These are phyloP conservation scores for Euryodendron excelsum DNA, from an alignment of 148 eudicot species.

Conservation along the genomic window DNA sequence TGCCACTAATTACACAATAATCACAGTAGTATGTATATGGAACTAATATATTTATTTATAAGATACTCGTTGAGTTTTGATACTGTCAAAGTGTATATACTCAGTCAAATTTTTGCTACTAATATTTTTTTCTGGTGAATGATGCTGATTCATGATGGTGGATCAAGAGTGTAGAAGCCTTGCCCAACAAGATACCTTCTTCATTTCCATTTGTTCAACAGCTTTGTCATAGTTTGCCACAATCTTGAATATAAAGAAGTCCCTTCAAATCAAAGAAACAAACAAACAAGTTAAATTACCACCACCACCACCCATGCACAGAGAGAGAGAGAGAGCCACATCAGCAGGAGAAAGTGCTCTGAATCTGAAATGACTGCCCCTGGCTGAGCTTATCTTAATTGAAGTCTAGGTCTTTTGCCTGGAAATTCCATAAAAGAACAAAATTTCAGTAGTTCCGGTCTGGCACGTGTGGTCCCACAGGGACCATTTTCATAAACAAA, in stretches of 20 bases:
- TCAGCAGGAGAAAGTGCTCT: too few species aligned
- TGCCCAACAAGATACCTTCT: background rate
- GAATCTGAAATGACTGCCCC: too few species aligned
- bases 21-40: background rate
- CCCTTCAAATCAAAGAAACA: background rate
- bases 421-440: too few species aligned
- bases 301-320: too few species aligned
- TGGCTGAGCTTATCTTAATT: too few species aligned
- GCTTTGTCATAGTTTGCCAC: background rate
- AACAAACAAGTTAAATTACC: too few species aligned
- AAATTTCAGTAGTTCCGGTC: too few species aligned
- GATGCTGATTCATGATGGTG: background rate
- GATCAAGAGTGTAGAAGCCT: background rate
- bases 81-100: background rate
- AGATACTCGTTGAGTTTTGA: background rate
- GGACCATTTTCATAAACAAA: too few species aligned
- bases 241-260: background rate
- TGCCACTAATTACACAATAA: background rate
- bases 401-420: too few species aligned
- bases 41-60: too few species aligned
- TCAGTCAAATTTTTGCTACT: background rate
- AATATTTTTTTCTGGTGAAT: background rate
- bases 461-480: too few species aligned
- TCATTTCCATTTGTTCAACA: background rate
- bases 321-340: too few species aligned